These are phyloP conservation scores for Fusarium musae DNA, from an alignment of 2,329 filamentous ascomycete genomes.

Conservation along the genomic window DNA sequence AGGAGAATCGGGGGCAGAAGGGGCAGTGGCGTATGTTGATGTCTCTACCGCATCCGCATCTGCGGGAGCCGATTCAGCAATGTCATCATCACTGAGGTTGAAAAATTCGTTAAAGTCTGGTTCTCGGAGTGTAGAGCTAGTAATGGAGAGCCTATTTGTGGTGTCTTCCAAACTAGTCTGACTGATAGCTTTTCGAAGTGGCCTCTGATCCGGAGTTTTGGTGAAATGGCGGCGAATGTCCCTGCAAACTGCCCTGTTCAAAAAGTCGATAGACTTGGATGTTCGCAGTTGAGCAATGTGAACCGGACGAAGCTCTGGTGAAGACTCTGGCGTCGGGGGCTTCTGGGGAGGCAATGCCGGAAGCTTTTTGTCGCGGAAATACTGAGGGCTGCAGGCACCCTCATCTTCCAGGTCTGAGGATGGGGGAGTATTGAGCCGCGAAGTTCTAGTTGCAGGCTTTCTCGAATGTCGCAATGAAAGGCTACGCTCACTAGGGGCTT, in stretches of 20 bases:
- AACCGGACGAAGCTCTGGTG: slow-evolving; percentile 49
- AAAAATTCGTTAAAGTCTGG: slow-evolving; percentile 66
- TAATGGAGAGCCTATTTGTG: slow-evolving; percentile 39
- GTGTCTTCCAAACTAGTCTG: slow-evolving; percentile 48
- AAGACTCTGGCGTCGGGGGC: slow-evolving; percentile 49
- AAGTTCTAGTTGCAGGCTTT: slow-evolving; percentile 30
- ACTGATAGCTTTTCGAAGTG: slow-evolving; percentile 44
- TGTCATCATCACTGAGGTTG: slow-evolving; percentile 66
- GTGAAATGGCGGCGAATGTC: slow-evolving; percentile 45
- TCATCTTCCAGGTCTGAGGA: slow-evolving; percentile 50
- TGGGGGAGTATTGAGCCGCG: slow-evolving; percentile 49
- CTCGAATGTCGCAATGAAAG: slow-evolving; percentile 42
- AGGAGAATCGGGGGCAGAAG: slow-evolving; percentile 39
- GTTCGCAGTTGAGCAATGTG: slow-evolving; percentile 43
- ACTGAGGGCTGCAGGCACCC: slow-evolving; percentile 11
- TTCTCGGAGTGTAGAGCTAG: slow-evolving; percentile 57
- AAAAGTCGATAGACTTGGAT: slow-evolving; percentile 44
- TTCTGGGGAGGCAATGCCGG: slow-evolving; percentile 41
- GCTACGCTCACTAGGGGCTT: slow-evolving; percentile 41
- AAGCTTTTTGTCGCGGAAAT: slow-evolving; percentile 45
- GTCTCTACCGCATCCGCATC: slow-evolving; percentile 25
- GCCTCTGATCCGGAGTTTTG: slow-evolving; percentile 39
- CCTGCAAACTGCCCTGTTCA: slow-evolving; percentile 43
- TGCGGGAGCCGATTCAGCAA: slow-evolving; percentile 58
- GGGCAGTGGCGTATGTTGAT: slow-evolving; percentile 31